These are phyloP conservation scores for Fragaria ananassa DNA, from an alignment of 306 rosid genomes.

Conservation along the genomic window DNA sequence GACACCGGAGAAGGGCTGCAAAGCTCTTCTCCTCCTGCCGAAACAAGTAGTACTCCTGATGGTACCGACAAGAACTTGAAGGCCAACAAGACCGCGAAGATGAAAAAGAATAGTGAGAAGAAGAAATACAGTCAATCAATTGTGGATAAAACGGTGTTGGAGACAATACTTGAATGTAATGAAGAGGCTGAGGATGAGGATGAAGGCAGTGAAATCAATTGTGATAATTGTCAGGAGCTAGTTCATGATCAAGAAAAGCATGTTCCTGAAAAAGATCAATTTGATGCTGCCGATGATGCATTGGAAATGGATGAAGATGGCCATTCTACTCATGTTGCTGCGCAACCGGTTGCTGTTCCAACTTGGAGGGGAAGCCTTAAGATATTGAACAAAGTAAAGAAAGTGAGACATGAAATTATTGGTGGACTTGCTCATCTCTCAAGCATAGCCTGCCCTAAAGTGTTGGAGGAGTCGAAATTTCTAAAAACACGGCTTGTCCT, in stretches of 20 bases:
- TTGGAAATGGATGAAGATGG: neutral
- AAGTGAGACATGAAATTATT: neutral
- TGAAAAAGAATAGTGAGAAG: neutral
- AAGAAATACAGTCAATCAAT: neutral
- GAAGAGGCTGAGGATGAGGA: neutral
- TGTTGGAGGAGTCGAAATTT: neutral
- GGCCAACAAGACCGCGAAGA: neutral
- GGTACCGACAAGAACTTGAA: neutral
- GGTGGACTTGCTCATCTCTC: slow-evolving; percentile 1
- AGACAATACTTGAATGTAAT: neutral
- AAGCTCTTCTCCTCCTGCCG: neutral
- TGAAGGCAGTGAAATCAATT: neutral
- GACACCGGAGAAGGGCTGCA: neutral
- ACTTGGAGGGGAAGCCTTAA: neutral
- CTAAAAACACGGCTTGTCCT: neutral
- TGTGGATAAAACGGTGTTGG: neutral
- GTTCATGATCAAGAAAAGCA: neutral
- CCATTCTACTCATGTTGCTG: neutral
- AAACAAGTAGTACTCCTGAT: neutral
- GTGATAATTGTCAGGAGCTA: neutral
- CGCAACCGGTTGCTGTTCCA: neutral
- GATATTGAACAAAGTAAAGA: neutral
- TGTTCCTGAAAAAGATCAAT: neutral
- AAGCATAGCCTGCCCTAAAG: neutral
- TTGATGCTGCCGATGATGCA: neutral